Percentiles rank a stretch among this genome's conserved stretches.
phyloP scores from a whole-genome alignment of 768 basidiomycete species.

The Dacryopinax primogenitus region DNA sequence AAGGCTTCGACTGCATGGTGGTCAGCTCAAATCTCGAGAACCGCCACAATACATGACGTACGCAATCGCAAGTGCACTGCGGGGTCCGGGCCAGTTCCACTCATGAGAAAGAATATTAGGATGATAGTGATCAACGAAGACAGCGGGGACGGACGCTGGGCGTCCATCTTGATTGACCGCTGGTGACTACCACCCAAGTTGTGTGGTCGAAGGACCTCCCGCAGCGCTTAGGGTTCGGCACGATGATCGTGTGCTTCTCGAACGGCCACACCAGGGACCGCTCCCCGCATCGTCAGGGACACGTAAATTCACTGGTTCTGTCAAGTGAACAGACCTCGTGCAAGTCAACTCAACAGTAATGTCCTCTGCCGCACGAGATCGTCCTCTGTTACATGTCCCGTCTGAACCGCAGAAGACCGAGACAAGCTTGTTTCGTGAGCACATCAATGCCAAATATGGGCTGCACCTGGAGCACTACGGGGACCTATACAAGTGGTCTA shows the following conservation, averaged over 20 bases:
- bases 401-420: neutral
- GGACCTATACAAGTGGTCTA: conserved; percentile 52
- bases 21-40: conserved; percentile 50
- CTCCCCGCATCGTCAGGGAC: neutral
- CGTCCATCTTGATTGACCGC: neutral
- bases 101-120: conserved; percentile 67
- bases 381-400: neutral
- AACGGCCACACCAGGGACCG: neutral
- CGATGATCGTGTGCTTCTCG: neutral
- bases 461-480: conserved; percentile 41
- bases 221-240: neutral
- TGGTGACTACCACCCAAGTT: neutral
- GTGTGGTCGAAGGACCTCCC: neutral
- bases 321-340: neutral
- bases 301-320: neutral
- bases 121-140: conserved; percentile 62
- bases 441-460: conserved; percentile 38
- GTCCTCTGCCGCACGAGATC: neutral
- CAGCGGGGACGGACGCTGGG: conserved; percentile 27
- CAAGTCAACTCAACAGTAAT: neutral
- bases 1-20: conserved; percentile 44
- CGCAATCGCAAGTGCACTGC: conserved; percentile 11
- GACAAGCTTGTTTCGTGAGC: conserved; percentile 17
- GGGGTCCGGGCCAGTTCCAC: conserved; percentile 40
- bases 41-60: conserved; percentile 32